Conservation (phyloP, 441 rosid species). For the Viola pubescens region DNA sequence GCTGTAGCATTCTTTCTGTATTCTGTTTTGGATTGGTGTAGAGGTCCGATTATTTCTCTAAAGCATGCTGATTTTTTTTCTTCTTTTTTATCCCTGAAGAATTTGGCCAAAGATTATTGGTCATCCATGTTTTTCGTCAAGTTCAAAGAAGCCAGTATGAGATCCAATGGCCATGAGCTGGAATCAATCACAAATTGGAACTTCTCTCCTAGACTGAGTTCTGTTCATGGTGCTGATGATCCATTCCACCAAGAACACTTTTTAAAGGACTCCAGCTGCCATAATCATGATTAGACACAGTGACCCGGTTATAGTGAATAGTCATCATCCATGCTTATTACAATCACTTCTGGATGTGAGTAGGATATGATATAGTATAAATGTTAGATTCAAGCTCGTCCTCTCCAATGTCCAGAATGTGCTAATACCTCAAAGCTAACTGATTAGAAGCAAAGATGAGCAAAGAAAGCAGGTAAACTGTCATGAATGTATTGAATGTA, state of each 20-base stretch:
- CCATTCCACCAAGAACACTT: constrained; percentile 71
- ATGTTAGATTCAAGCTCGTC: too few relatives aligned
- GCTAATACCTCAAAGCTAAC: too few relatives aligned
- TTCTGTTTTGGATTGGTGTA: neutral
- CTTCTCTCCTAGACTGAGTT: constrained; percentile 71
- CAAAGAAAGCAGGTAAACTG: too few relatives aligned
- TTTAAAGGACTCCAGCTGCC: constrained; percentile 30
- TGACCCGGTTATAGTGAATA: neutral
- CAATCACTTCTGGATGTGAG: too few relatives aligned
- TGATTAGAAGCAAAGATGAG: too few relatives aligned
- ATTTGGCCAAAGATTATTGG: constrained; percentile 81
- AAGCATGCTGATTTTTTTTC: constrained; percentile 1
- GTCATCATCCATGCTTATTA: neutral
- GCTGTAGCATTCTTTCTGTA: too few relatives aligned
- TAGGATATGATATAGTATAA: too few relatives aligned
- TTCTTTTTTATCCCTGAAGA: constrained; percentile 31
- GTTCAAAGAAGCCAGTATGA: constrained; percentile 55
- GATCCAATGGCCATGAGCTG: constrained; percentile 34
- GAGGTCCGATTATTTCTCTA: neutral
- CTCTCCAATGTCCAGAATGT: too few relatives aligned
- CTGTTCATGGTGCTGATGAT: constrained; percentile 65
- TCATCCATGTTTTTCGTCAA: constrained; percentile 75
- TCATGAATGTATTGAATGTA: too few relatives aligned
- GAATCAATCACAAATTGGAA: constrained; percentile 50
- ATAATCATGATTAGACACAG: constrained; percentile 12